Conservation (phyloP, 2,329 filamentous ascomycete genomes). For the Colletotrichum gigasporum region DNA sequence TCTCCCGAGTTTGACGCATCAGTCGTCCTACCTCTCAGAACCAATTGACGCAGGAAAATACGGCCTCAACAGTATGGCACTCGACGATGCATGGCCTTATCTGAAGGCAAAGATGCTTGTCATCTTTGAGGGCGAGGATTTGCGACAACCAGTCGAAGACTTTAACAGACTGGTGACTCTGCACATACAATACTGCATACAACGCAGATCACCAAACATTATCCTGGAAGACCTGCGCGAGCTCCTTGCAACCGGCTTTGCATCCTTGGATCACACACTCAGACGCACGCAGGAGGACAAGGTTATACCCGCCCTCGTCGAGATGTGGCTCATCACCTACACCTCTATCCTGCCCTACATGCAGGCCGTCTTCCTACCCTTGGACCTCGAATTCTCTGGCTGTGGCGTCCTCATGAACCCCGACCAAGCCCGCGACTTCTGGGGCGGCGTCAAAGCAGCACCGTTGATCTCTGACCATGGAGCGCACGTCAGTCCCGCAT, state of each 20-base stretch:
- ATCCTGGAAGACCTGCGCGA: conserved; percentile 82
- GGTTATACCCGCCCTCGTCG: conserved; percentile 89
- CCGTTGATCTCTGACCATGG: conserved; percentile 44
- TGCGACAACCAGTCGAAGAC: conserved; percentile 83
- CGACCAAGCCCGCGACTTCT: conserved; percentile 88
- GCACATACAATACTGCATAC: conserved; percentile 81
- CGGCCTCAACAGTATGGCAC: conserved; percentile 74
- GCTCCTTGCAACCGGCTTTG: conserved; percentile 82
- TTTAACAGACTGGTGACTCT: conserved; percentile 83
- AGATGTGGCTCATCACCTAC: conserved; percentile 94
- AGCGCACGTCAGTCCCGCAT: conserved; percentile 56
- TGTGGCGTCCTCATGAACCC: conserved; percentile 80
- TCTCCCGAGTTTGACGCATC: conserved; percentile 54
- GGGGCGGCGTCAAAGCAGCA: conserved; percentile 73
- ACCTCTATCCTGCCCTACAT: conserved; percentile 91
- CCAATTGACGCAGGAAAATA: conserved; percentile 63
- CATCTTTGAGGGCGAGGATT: conserved; percentile 83
- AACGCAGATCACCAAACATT: conserved; percentile 74
- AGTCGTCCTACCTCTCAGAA: conserved; percentile 58
- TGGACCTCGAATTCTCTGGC: conserved; percentile 93
- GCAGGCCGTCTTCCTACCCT: conserved; percentile 91
- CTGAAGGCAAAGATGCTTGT: conserved; percentile 79
- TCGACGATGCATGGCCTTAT: conserved; percentile 85
- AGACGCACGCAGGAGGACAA: conserved; percentile 83
- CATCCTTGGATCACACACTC: conserved; percentile 84